Evolutionary conservation across 2,329 filamentous ascomycete species (phyloP).

Genomic region (Penicillium sp.): DNA sequence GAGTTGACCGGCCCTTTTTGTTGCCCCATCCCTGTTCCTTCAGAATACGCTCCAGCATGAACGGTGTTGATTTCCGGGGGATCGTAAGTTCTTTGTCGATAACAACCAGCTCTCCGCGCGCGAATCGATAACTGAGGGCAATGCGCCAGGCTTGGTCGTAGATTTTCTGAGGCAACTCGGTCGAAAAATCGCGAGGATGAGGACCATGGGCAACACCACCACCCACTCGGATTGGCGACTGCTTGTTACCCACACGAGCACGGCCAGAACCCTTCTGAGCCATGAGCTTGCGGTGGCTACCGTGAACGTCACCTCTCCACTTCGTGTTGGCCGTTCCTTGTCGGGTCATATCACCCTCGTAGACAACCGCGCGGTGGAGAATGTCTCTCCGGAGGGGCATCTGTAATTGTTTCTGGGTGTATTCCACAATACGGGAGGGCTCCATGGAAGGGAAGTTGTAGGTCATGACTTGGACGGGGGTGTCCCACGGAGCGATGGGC

Average conservation of each 20-base stretch:
- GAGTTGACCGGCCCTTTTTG: conserved; percentile 70
- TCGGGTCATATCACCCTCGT: conserved; percentile 86
- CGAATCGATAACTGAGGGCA: conserved; percentile 88
- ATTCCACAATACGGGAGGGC: conserved; percentile 75
- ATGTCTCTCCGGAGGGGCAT: conserved; percentile 89
- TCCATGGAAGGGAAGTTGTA: conserved; percentile 90
- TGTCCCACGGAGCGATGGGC: conserved; percentile 38
- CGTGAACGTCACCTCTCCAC: conserved; percentile 80
- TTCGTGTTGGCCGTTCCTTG: conserved; percentile 85
- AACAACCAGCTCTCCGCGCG: conserved; percentile 82
- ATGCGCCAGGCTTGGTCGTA: conserved; percentile 97
- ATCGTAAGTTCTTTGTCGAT: conserved; percentile 76
- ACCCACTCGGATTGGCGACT: conserved; percentile 79
- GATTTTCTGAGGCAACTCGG: conserved; percentile 80
- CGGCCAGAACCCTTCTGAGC: conserved; percentile 84
- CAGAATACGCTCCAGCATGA: conserved; percentile 71
- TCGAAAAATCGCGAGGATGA: conserved; percentile 86
- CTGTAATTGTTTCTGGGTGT: conserved; percentile 79
- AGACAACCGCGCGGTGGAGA: conserved; percentile 88
- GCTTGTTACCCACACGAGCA: conserved; percentile 78
- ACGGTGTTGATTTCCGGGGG: conserved; percentile 56
- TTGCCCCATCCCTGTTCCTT: conserved; percentile 71
- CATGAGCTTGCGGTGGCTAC: conserved; percentile 78
- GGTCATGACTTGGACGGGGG: conserved; percentile 79
- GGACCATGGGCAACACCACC: conserved; percentile 92